Evolutionary conservation across 1,284 basidiomycete genomes (phyloP), one percentile per base, ranked within the genome.

Genomic region (Trichosporon ovoides): DNA sequence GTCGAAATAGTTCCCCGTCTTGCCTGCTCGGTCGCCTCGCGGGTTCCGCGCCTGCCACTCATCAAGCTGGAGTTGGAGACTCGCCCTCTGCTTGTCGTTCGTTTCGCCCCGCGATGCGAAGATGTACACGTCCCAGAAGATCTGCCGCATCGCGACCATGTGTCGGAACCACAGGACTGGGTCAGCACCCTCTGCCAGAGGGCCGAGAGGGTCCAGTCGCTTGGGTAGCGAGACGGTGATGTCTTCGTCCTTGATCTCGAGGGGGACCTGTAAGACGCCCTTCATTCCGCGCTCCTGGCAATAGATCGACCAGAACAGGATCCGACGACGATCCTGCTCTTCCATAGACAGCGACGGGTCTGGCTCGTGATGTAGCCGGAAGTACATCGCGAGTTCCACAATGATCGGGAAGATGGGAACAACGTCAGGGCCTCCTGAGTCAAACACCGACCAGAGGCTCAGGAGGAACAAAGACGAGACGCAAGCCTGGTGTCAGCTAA

Each of bases 281-380:
- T 31, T 19, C 38, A 46, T 37, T 2, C 38, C 38, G 7, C 38
- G 28, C 16, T 56, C 55, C 20, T 38, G 31, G 37, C 49, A 35
- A 31, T 55, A 59, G 2, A 52, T 43, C 3, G 48, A 22, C 58
- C 58, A 59, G 31, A 55, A 59, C 11, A 59, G 50, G 3, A 33
- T 24, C 2, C 57, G 50, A 1, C 58, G 53, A 14, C 58, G 38
- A 19, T 59, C 50, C 22, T 52, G 35, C 35, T 59, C 54, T n/a
- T 52, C 49, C 11, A 19, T 24, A 2, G 50, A 34, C 12, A 55
- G 50, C 13, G 43, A 14, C 9, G 33, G 20, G 1, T 31, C 28
- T 3, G 58, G 58, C 38, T 59, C 53, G 13, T 28, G 50, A 24
- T 55, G n/a, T 13, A 59, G 40, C 5, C 35, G 38, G 22, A 52